These are phyloP conservation scores for Polygonum aviculare DNA, from an alignment of 148 eudicot species.

Conservation along the genomic window DNA sequence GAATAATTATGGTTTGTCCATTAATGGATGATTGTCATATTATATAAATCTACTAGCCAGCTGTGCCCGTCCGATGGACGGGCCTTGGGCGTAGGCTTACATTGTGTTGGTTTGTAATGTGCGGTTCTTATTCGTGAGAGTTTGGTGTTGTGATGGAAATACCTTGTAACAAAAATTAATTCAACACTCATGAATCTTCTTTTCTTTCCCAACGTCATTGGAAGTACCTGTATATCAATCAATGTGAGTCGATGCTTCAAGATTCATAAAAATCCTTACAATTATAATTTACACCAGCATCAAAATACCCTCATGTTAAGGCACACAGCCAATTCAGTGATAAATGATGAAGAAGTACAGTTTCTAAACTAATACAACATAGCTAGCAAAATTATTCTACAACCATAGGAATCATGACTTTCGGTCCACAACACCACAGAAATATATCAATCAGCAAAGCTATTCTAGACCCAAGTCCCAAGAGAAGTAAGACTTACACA, in stretches of 20 bases:
- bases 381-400: not conserved
- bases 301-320: no score
- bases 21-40: no score
- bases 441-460: not conserved
- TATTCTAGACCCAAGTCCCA: not conserved
- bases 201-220: no score
- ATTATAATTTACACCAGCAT: not conserved
- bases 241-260: not conserved
- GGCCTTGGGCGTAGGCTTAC: no score
- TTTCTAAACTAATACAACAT: not conserved
- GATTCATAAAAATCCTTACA: not conserved
- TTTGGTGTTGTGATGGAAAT: no score
- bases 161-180: no score
- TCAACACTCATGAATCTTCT: no score
- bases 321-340: not conserved
- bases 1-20: no score
- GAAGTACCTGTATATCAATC: constrained; percentile 44
- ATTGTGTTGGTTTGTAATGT: no score
- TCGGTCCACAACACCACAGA: not conserved
- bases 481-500: not conserved
- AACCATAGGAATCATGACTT: not conserved
- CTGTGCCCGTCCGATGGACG: no score
- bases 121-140: no score
- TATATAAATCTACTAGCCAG: no score
- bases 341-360: not conserved